Percentiles rank a stretch among this genome's conserved stretches.
Conservation (phyloP, 2,329 filamentous ascomycete species). For the Dothiorella sarmentorum region DNA sequence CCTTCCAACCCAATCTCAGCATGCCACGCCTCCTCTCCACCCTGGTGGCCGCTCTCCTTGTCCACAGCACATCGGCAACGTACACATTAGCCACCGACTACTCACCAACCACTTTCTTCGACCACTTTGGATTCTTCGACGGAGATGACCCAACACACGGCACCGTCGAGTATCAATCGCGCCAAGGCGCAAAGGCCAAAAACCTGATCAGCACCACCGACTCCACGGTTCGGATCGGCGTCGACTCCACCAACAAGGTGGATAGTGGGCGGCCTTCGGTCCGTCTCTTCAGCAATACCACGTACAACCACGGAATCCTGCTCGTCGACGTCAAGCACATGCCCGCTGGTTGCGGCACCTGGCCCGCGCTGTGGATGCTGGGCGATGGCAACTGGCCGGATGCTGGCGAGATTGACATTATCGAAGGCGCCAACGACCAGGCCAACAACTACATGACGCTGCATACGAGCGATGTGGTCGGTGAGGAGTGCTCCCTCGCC, state of each 20-base stretch:
- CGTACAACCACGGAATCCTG: constrained; percentile 31
- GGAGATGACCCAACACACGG: constrained; percentile 44
- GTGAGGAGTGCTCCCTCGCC: constrained; percentile 11
- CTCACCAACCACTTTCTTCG: constrained; percentile 42
- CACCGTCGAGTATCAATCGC: constrained; percentile 38
- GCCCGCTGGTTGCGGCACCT: constrained; percentile 29
- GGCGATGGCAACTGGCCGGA: constrained; percentile 29
- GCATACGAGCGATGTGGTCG: constrained; percentile 29
- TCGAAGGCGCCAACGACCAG: constrained; percentile 36
- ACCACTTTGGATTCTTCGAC: constrained; percentile 42
- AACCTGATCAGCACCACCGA: constrained; percentile 27
- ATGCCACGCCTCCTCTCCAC: not conserved
- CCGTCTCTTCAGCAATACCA: constrained; percentile 31
- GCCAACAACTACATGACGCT: constrained; percentile 30
- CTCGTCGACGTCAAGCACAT: constrained; percentile 36
- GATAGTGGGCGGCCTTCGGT: constrained; percentile 25
- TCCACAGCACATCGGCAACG: not conserved
- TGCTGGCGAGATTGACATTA: constrained; percentile 35
- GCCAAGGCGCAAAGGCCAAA: not conserved
- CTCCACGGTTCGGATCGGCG: constrained; percentile 36
- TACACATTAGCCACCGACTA: constrained; percentile 42
- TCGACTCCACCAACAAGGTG: constrained; percentile 35
- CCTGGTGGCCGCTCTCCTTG: not conserved
- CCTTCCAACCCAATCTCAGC: not conserved
- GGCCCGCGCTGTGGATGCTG: constrained; percentile 36